phyloP scores from a whole-genome alignment of 768 basidiomycete genomes.

The Hortiboletus campestris region DNA sequence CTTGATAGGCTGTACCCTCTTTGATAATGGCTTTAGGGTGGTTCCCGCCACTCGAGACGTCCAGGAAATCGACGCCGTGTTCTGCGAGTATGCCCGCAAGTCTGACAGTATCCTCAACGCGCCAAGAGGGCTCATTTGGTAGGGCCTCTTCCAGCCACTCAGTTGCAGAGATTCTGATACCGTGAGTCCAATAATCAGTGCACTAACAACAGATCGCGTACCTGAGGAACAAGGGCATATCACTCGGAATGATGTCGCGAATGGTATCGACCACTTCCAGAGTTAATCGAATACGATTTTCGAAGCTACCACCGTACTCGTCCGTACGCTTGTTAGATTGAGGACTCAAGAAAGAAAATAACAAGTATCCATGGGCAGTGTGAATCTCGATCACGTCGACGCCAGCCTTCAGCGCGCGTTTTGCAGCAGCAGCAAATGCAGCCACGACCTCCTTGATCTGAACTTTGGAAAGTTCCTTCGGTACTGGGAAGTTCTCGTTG shows the following conservation, averaged over 20 bases:
- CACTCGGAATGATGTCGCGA: slow-evolving; percentile 53
- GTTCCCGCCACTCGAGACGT: slow-evolving; percentile 67
- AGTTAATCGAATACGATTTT: slow-evolving; percentile 63
- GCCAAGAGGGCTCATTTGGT: slow-evolving; percentile 65
- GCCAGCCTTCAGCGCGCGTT: slow-evolving; percentile 56
- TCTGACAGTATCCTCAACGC: slow-evolving; percentile 61
- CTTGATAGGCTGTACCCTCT: slow-evolving; percentile 44
- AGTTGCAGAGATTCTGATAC: slow-evolving; percentile 55
- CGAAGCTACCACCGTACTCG: slow-evolving; percentile 68
- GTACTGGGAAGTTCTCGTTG: slow-evolving; percentile 43
- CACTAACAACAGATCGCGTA: slow-evolving; percentile 21
- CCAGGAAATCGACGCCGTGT: slow-evolving; percentile 73
- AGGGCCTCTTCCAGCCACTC: slow-evolving; percentile 68
- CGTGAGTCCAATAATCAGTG: neutral
- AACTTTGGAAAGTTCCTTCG: slow-evolving; percentile 54
- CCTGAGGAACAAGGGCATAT: slow-evolving; percentile 74
- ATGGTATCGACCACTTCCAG: slow-evolving; percentile 65
- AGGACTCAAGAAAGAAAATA: slow-evolving; percentile 59
- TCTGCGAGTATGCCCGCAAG: slow-evolving; percentile 57
- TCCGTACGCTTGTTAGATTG: slow-evolving; percentile 61
- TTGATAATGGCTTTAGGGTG: slow-evolving; percentile 36
- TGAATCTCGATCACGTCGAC: slow-evolving; percentile 63
- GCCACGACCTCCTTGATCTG: slow-evolving; percentile 56
- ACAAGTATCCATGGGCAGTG: slow-evolving; percentile 60
- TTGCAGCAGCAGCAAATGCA: slow-evolving; percentile 53